Evolutionary conservation across 1,284 basidiomycete species (phyloP).

Genomic region (Trametes pubescens): DNA sequence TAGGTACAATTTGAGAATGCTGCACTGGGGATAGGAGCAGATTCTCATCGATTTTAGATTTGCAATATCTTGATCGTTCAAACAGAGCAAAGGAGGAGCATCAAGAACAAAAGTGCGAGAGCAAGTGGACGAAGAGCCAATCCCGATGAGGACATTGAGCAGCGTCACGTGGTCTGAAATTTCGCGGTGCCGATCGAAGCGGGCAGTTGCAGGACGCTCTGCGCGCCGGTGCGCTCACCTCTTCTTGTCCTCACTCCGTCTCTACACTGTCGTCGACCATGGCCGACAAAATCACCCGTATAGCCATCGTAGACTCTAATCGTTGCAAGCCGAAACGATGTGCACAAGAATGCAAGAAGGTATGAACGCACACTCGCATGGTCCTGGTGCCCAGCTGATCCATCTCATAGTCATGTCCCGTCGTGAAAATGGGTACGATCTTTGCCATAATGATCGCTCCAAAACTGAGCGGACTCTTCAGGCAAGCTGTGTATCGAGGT

Average conservation of each 20-base stretch:
- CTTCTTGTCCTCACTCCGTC: not conserved
- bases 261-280: slow-evolving; percentile 16
- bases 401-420: slow-evolving; percentile 84
- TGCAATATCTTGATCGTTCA: too few species aligned
- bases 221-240: slow-evolving; percentile 5
- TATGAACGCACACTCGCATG: slow-evolving; percentile 42
- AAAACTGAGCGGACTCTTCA: slow-evolving; percentile 41
- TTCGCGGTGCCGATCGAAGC: slow-evolving; percentile 25
- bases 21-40: too few species aligned
- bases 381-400: slow-evolving; percentile 7
- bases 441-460: not conserved
- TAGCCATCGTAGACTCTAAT: slow-evolving; percentile 94
- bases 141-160: slow-evolving; percentile 1
- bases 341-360: slow-evolving; percentile 93
- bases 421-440: slow-evolving; percentile 92
- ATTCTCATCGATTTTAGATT: too few species aligned
- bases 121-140: slow-evolving; percentile 8
- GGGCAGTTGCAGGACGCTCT: not conserved
- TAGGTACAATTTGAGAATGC: too few species aligned
- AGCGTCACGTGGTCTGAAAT: slow-evolving; percentile 25
- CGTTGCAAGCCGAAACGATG: slow-evolving; percentile 94
- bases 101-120: not conserved
- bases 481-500: slow-evolving; percentile 99
- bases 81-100: too few species aligned
- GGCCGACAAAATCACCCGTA: slow-evolving; percentile 93